Base-by-base conservation (phyloP, 2,329 filamentous ascomycete genomes). In the Ophiostoma sp. region DNA sequence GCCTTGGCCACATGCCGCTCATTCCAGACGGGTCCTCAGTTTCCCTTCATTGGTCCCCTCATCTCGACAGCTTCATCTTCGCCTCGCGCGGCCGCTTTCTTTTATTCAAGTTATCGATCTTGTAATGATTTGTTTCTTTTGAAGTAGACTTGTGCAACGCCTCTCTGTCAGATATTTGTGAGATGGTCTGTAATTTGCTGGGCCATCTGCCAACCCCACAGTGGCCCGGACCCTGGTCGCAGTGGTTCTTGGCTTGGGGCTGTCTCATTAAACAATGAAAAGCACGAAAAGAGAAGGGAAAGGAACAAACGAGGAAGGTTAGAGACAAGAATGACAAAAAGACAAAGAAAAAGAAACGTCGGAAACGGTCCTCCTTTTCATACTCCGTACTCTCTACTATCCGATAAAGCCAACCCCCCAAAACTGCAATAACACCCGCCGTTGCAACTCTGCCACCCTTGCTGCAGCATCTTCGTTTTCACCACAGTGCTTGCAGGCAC, bases 11-110 rank as follows among this genome's bases (percentile, higher is more conserved):
- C 31, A 63, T 63, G 59, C 59, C 28, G 28, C 50, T 28, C 55
- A 28, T 59, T 63, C 31, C n/a, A 57, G 52, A 57, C 52, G 12
- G 11, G 11, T 7, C 17, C 12, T 4, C 11, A 22, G n/a, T n/a
- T n/a, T 64, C 61, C 36, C 61, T 22, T 36, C 64, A 19, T 68
- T 19, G 2, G 3, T 7, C 64, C 25, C 45, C 64, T 69, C 63
- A 33, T 48, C n/a, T 39, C 8, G 57, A 19, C 15, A 39, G 63
- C 39, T n/a, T 39, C 55, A 28, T 50, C 8, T 50, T 69, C 64
- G 64, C 45, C 64, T 69, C 66, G 28, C 66, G 45, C 45, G 17
- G 66, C 64, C 66, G 45, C 45, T 45, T 55, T 31, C 19, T 55
- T 39, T 31, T 17, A n/a, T 61, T 42, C 15, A 8, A 15, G 4